Evolutionary conservation across 1,284 basidiomycete genomes (phyloP).

Genomic region (Melampsora occidentalis): DNA sequence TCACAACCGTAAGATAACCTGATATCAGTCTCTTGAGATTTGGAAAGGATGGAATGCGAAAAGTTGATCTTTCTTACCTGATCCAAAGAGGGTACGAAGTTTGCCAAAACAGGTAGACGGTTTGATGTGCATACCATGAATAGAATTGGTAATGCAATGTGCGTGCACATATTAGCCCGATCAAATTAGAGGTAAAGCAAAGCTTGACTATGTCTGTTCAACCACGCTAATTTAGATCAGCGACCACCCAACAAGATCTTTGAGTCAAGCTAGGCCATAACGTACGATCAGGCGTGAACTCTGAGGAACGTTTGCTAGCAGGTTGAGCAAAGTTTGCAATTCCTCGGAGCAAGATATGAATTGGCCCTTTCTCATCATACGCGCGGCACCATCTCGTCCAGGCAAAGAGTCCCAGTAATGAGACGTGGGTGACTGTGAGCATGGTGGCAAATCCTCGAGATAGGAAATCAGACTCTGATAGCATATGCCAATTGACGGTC

Average conservation of each 20-base stretch:
- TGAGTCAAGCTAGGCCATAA: background rate
- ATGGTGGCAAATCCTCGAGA: conserved; percentile 63
- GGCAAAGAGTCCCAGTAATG: conserved; percentile 66
- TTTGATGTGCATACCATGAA: conserved; percentile 90
- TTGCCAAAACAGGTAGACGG: conserved; percentile 79
- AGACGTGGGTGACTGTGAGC: conserved; percentile 68
- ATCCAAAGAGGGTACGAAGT: conserved; percentile 64
- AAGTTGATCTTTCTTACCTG: conserved; percentile 60
- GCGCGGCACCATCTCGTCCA: conserved; percentile 64
- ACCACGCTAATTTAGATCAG: background rate
- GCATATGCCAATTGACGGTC: conserved; percentile 96
- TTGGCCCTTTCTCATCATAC: conserved; percentile 62
- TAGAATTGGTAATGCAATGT: conserved; percentile 99
- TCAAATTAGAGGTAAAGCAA: conserved; percentile 84
- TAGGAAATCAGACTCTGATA: conserved; percentile 72
- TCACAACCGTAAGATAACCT: conserved; percentile 15
- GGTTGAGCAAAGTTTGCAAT: conserved; percentile 58
- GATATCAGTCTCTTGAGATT: conserved; percentile 26
- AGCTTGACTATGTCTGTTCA: conserved; percentile 71
- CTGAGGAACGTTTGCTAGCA: conserved; percentile 16
- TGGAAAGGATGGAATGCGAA: background rate
- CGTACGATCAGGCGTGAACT: conserved; percentile 17
- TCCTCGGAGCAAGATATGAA: conserved; percentile 61
- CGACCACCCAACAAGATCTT: too few relatives aligned
- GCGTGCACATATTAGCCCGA: conserved; percentile 88